Percentiles rank a stretch among this genome's conserved stretches.
Evolutionary conservation across 495 filamentous ascomycete genomes (phyloP).

Genomic region (Penicillium macrosclerotiorum): DNA sequence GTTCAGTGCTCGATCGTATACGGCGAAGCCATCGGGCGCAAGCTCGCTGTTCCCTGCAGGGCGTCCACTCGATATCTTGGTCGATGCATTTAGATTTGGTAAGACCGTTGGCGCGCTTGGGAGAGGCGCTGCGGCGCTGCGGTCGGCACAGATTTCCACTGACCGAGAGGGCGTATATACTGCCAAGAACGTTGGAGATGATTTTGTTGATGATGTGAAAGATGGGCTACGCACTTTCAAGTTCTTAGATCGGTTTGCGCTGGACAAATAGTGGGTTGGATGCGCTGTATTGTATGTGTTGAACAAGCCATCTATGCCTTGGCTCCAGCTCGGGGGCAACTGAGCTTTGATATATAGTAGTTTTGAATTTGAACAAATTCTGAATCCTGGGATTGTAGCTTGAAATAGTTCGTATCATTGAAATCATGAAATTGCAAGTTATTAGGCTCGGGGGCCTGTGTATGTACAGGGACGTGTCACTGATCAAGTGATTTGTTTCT

Average conservation of each 20-base stretch:
- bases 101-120: constrained; percentile 70
- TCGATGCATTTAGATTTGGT: constrained; percentile 66
- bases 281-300: background rate
- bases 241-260: constrained; percentile 49
- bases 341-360: too few species aligned
- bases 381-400: too few species aligned
- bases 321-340: too few species aligned
- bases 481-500: too few species aligned
- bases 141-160: constrained; percentile 35
- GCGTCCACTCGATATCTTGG: constrained; percentile 61
- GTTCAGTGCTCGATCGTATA: constrained; percentile 37
- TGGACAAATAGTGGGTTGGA: constrained; percentile 21
- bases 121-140: constrained; percentile 38
- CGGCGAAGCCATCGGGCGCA: constrained; percentile 24
- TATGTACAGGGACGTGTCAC: too few species aligned
- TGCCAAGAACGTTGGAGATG: constrained; percentile 22
- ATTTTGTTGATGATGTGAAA: constrained; percentile 50
- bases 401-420: too few species aligned
- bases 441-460: too few species aligned
- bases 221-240: constrained; percentile 65
- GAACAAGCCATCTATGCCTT: background rate
- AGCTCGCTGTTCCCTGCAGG: constrained; percentile 61
- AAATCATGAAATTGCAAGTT: too few species aligned
- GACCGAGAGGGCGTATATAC: constrained; percentile 53
- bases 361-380: too few species aligned